phyloP scores from a whole-genome alignment of 306 rosid species.

The Trifolium fragiferum region DNA sequence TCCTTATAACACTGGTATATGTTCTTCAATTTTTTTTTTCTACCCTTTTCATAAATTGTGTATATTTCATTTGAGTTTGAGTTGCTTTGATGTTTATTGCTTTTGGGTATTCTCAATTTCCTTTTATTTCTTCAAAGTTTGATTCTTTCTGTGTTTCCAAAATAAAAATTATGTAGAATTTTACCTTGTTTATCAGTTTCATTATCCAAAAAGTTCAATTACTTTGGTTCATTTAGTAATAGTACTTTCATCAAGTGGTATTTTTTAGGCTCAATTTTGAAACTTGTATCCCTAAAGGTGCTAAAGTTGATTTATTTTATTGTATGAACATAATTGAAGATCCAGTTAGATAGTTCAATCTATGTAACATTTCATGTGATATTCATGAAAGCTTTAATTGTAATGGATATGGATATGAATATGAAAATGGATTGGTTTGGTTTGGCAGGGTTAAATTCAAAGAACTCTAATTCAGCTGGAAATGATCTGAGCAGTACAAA shows the following conservation, averaged over 20 bases:
- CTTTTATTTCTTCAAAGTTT: slow-evolving; percentile 12
- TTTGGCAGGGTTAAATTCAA: slow-evolving; percentile 55
- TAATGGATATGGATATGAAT: neutral
- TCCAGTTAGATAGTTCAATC: slow-evolving; percentile 30
- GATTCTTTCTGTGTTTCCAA: neutral
- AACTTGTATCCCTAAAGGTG: neutral
- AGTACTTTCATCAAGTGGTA: neutral
- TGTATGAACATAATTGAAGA: slow-evolving; percentile 30
- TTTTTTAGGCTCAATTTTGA: neutral
- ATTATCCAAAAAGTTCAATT: neutral
- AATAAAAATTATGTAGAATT: neutral
- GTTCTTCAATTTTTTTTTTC: neutral
- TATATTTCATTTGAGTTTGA: slow-evolving; percentile 19
- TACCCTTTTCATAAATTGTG: neutral
- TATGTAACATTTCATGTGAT: slow-evolving; percentile 36
- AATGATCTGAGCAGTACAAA: slow-evolving; percentile 46
- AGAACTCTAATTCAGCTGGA: slow-evolving; percentile 46
- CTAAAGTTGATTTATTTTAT: slow-evolving; percentile 3
- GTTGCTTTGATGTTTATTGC: slow-evolving; percentile 5
- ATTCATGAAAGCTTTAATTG: slow-evolving; percentile 4
- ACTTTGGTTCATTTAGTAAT: neutral
- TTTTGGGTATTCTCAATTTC: slow-evolving; percentile 26
- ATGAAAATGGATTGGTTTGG: neutral
- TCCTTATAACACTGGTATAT: slow-evolving; percentile 55
- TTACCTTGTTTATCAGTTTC: slow-evolving; percentile 12